Evolutionary conservation across 345 rosid genomes (phyloP).

Genomic region (Acer saccharum): DNA sequence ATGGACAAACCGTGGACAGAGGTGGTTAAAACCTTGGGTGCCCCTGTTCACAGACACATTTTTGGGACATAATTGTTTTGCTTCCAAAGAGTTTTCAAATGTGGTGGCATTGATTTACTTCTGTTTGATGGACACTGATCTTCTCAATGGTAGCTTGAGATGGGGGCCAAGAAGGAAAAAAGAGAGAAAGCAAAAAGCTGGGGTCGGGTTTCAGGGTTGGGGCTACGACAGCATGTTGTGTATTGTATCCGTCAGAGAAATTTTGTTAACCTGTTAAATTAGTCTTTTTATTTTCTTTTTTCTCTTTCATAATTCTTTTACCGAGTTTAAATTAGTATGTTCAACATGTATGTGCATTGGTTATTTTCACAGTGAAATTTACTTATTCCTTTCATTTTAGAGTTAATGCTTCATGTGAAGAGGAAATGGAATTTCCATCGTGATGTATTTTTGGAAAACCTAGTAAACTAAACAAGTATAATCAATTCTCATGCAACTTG

Average conservation of each 20-base stretch:
- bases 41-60: slow-evolving; percentile 90
- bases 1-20: slow-evolving; percentile 93
- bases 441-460: neutral
- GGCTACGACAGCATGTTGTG: slow-evolving; percentile 25
- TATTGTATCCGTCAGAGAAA: slow-evolving; percentile 32
- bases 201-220: neutral
- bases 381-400: neutral
- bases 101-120: slow-evolving; percentile 9
- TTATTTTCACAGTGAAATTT: neutral
- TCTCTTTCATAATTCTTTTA: neutral
- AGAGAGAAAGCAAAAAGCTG: neutral
- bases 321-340: neutral
- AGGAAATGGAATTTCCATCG: neutral
- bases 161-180: neutral
- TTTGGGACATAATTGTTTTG: slow-evolving; percentile 59
- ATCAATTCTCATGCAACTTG: neutral
- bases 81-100: neutral
- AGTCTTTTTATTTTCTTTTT: neutral
- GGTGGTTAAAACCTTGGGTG: slow-evolving; percentile 70
- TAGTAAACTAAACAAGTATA: neutral
- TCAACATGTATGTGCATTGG: neutral
- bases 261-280: slow-evolving; percentile 27
- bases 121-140: neutral
- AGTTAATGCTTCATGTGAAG: neutral
- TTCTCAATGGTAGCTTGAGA: slow-evolving; percentile 3